Evolutionary conservation across 75 land plant species (phyloP).

Genomic region (Azolla pinnata): DNA sequence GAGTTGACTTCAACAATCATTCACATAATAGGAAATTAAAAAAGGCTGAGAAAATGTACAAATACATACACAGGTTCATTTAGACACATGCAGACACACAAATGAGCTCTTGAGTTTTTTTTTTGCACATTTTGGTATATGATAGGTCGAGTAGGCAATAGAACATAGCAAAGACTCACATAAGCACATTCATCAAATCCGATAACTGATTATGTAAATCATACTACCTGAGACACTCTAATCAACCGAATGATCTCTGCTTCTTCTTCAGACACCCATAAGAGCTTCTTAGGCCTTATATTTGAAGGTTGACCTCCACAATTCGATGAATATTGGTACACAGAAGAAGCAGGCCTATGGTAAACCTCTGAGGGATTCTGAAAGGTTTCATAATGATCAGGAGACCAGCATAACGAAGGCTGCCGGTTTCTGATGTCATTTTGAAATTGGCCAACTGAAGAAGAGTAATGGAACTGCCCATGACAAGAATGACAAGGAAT

Average conservation of each 20-base stretch:
- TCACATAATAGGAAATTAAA: too few relatives aligned
- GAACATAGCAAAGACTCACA: too few relatives aligned
- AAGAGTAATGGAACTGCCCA: neutral
- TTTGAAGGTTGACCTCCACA: slow-evolving; percentile 4
- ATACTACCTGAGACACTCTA: slow-evolving; percentile 11
- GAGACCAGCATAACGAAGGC: neutral
- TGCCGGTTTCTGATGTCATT: neutral
- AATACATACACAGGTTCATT: too few relatives aligned
- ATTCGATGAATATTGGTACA: neutral
- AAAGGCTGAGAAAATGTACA: too few relatives aligned
- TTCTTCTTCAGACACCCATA: slow-evolving; percentile 27
- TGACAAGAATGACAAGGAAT: neutral
- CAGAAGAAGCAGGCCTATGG: neutral
- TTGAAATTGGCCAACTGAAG: neutral
- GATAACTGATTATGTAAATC: neutral
- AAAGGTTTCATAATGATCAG: neutral
- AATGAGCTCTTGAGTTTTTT: too few relatives aligned
- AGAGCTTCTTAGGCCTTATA: neutral
- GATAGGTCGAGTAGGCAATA: too few relatives aligned
- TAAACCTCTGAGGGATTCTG: neutral
- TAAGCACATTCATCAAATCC: neutral
- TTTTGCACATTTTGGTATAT: too few relatives aligned
- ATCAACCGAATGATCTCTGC: slow-evolving; percentile 14
- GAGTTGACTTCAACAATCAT: too few relatives aligned
- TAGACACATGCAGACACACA: too few relatives aligned